These are phyloP conservation scores for Penicillium corylophilum DNA, from an alignment of 2,329 filamentous ascomycete genomes.

Conservation along the genomic window DNA sequence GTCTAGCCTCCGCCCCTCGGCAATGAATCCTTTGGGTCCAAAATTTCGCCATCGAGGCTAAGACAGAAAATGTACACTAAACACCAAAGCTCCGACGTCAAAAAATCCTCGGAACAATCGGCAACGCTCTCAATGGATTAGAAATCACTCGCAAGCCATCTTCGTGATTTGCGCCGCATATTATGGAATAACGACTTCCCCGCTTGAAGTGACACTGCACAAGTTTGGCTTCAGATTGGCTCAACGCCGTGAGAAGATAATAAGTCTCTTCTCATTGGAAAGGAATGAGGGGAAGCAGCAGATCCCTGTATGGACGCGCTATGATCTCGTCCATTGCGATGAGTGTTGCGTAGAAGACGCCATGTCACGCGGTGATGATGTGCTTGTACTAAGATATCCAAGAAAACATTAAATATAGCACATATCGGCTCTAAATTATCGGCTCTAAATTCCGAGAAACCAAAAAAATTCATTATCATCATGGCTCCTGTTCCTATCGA, in stretches of 20 bases:
- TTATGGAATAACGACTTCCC: slow-evolving; percentile 22
- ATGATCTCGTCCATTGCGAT: not conserved
- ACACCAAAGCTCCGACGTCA: not conserved
- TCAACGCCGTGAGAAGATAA: not conserved
- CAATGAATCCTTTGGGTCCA: slow-evolving; percentile 5
- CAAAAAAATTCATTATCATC: slow-evolving; percentile 13
- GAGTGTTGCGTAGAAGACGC: slow-evolving; percentile 21
- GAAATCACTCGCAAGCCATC: slow-evolving; percentile 4
- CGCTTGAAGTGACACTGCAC: not conserved
- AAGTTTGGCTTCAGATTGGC: not conserved
- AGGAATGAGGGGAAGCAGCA: slow-evolving; percentile 10
- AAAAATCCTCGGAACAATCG: slow-evolving; percentile 3
- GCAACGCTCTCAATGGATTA: slow-evolving; percentile 7
- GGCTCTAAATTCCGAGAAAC: not conserved
- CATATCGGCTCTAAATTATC: not conserved
- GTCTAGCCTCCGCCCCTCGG: not conserved
- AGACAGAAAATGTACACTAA: not conserved
- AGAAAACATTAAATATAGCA: not conserved
- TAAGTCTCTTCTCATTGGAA: not conserved
- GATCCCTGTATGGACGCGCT: not conserved
- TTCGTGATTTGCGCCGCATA: slow-evolving; percentile 24
- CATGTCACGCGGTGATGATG: slow-evolving; percentile 32
- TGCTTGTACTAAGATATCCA: slow-evolving; percentile 21
- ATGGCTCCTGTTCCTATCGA: slow-evolving; percentile 63
- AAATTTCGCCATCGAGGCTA: slow-evolving; percentile 13